A percentile compares a stretch with the other conserved stretches of the same genome.
Evolutionary conservation across 2,329 filamentous ascomycete species (phyloP).

Genomic region (Ceratocystis ficicola): DNA sequence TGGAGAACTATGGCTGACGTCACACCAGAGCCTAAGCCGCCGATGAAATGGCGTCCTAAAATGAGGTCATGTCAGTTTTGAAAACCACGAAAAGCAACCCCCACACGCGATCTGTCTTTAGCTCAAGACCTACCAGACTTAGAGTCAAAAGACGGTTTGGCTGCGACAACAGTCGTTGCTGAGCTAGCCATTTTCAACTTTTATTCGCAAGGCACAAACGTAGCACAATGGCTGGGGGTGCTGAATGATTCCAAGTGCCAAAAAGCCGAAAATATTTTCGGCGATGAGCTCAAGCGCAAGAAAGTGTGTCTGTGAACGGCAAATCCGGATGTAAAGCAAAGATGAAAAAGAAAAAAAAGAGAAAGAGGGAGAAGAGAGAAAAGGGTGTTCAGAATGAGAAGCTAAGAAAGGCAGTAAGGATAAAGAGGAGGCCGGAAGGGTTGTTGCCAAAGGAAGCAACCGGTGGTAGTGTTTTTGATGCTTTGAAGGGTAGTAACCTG

Average conservation of each 20-base stretch:
- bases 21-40: conserved; percentile 76
- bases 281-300: not conserved
- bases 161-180: conserved; percentile 6
- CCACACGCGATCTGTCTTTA: not conserved
- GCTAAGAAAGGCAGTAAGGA: not conserved
- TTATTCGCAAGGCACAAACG: not conserved
- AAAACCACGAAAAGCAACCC: not conserved
- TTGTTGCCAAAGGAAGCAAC: not conserved
- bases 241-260: not conserved
- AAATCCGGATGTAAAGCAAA: not conserved
- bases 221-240: not conserved
- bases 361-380: not conserved
- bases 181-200: conserved; percentile 8
- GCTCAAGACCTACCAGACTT: conserved; percentile 17
- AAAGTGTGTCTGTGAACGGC: not conserved
- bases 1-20: conserved; percentile 83
- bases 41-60: conserved; percentile 71
- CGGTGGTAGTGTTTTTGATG: not conserved
- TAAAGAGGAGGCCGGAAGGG: conserved; percentile 10
- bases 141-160: conserved; percentile 16
- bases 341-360: not conserved
- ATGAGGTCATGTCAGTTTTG: not conserved
- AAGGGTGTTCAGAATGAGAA: not conserved
- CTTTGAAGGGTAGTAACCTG: not conserved
- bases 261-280: not conserved